Evolutionary conservation across 306 rosid species (phyloP).

Genomic region (Neltuma alba): DNA sequence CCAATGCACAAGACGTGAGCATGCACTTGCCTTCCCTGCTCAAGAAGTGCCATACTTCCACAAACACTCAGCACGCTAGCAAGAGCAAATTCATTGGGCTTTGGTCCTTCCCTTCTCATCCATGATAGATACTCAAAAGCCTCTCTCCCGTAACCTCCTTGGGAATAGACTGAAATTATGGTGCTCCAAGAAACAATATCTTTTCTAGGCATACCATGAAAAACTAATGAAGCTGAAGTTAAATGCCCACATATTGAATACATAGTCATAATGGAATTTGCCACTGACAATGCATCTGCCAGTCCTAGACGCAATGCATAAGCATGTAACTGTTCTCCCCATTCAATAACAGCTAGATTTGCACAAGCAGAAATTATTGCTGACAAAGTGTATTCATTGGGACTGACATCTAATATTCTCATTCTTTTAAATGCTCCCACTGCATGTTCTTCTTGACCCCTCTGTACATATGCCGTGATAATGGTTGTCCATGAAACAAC

Average conservation of each 20-base stretch:
- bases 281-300: slow-evolving; percentile 59
- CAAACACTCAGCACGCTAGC: slow-evolving; percentile 75
- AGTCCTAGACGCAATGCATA: slow-evolving; percentile 58
- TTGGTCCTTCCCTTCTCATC: slow-evolving; percentile 77
- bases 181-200: slow-evolving; percentile 92
- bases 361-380: slow-evolving; percentile 71
- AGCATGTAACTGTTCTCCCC: slow-evolving; percentile 73
- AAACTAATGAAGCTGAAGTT: slow-evolving; percentile 56
- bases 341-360: slow-evolving; percentile 55
- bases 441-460: slow-evolving; percentile 61
- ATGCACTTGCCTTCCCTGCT: slow-evolving; percentile 81
- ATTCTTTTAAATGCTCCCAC: slow-evolving; percentile 63
- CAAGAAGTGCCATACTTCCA: slow-evolving; percentile 80
- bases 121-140: slow-evolving; percentile 66
- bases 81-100: slow-evolving; percentile 76
- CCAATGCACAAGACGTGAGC: slow-evolving; percentile 65
- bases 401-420: slow-evolving; percentile 58
- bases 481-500: slow-evolving; percentile 88
- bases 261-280: slow-evolving; percentile 68
- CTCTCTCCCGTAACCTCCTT: slow-evolving; percentile 68
- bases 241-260: slow-evolving; percentile 73
- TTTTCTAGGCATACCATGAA: slow-evolving; percentile 55
- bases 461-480: slow-evolving; percentile 53
- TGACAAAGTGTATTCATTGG: slow-evolving; percentile 79
- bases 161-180: slow-evolving; percentile 75